Conservation (phyloP, 2,329 filamentous ascomycete genomes). For the Neurospora sp. region DNA sequence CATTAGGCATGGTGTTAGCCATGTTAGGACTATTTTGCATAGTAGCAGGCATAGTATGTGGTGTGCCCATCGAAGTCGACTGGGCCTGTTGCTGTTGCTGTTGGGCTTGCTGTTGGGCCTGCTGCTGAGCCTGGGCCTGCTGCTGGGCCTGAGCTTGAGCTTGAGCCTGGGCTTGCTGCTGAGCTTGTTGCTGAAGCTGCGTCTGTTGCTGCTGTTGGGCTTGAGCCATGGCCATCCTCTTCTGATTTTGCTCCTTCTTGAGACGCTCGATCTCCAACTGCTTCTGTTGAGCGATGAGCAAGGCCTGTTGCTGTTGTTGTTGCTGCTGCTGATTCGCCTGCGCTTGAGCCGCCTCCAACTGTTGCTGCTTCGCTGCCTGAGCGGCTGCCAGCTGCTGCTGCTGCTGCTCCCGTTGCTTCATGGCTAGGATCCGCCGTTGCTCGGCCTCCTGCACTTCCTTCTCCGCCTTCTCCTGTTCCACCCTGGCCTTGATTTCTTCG, state of each 20-base stretch:
- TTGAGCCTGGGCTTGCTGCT: slow-evolving; percentile 9
- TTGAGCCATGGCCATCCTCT: slow-evolving; percentile 6
- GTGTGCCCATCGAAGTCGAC: slow-evolving; percentile 21
- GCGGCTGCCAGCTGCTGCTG: slow-evolving; percentile 31
- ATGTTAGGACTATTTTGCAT: slow-evolving; percentile 28
- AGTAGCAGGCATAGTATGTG: slow-evolving; percentile 31
- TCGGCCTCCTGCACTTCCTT: slow-evolving; percentile 62
- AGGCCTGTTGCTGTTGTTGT: slow-evolving; percentile 15
- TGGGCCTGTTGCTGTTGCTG: slow-evolving; percentile 4
- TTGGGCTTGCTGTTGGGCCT: slow-evolving; percentile 11
- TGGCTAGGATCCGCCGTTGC: slow-evolving; percentile 42
- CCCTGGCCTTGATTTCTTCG: slow-evolving; percentile 69
- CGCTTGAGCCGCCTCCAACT: slow-evolving; percentile 14
- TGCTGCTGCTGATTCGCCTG: slow-evolving; percentile 17
- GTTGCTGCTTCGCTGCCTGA: slow-evolving; percentile 17
- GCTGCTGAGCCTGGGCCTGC: slow-evolving; percentile 13
- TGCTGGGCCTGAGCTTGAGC: slow-evolving; percentile 7
- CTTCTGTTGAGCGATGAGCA: not conserved
- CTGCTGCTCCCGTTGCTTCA: slow-evolving; percentile 38
- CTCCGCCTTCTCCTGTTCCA: slow-evolving; percentile 65
- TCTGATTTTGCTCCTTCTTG: slow-evolving; percentile 9
- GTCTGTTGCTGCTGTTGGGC: slow-evolving; percentile 10
- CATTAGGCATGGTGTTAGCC: slow-evolving; percentile 28
- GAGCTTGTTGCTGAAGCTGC: slow-evolving; percentile 14
- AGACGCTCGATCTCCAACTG: not conserved